Percentiles rank a stretch among this genome's conserved stretches.
Evolutionary conservation across 225 moss, liverwort and hornwort genomes (phyloP).

Genomic region (Pseudoscleropodium purum): DNA sequence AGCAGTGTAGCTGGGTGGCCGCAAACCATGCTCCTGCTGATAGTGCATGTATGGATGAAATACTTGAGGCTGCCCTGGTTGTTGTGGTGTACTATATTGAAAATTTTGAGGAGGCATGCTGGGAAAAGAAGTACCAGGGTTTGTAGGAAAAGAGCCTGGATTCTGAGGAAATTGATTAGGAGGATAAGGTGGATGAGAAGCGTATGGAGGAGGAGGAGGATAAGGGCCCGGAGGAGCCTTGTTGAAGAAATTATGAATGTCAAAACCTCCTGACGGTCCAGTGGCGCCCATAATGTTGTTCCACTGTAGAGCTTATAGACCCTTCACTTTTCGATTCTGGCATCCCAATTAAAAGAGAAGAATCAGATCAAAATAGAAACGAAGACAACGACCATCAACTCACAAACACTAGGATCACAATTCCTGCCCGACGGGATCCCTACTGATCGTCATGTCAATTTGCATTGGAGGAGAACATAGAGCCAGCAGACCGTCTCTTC

Average conservation of each 20-base stretch:
- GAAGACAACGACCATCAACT: not conserved
- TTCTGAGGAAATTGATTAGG: constrained; percentile 33
- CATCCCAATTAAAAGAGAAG: not conserved
- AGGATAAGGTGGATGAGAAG: constrained; percentile 39
- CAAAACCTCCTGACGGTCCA: constrained; percentile 85
- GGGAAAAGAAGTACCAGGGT: constrained; percentile 25
- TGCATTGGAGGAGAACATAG: not conserved
- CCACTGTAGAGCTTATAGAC: constrained; percentile 3
- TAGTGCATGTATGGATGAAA: constrained; percentile 82
- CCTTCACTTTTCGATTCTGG: constrained; percentile 11
- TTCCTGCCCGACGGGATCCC: not conserved
- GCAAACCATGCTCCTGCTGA: constrained; percentile 77
- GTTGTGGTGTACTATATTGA: constrained; percentile 33
- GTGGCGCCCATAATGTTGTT: constrained; percentile 71
- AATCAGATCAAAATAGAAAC: not conserved
- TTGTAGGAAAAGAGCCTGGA: constrained; percentile 28
- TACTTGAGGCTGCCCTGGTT: constrained; percentile 58
- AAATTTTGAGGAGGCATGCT: constrained; percentile 50
- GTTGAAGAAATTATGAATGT: constrained; percentile 86
- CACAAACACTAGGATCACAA: not conserved
- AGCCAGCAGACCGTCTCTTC: not conserved
- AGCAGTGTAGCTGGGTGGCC: constrained; percentile 46
- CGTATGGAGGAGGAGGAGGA: constrained; percentile 34
- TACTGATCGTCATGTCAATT: not conserved
- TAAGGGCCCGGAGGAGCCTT: constrained; percentile 48